A percentile compares a stretch with the other conserved stretches of the same genome.
phyloP scores from a whole-genome alignment of 495 filamentous ascomycete species.

The Hapsidospora chrysogenum region DNA sequence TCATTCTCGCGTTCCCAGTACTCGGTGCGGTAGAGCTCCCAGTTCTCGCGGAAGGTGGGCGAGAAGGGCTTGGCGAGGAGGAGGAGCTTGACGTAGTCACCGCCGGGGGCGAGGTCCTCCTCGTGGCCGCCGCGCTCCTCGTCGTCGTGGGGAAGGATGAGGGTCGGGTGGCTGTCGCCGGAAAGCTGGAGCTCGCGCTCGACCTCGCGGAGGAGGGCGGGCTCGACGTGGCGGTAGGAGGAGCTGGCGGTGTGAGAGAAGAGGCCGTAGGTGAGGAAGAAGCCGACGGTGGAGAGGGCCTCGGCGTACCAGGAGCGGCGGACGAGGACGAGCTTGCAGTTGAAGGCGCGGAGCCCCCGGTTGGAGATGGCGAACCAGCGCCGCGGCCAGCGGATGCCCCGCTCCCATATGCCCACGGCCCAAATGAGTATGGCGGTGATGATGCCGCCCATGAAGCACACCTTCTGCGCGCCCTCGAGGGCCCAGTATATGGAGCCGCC shows the following conservation, averaged over 20 bases:
- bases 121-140: constrained; percentile 43
- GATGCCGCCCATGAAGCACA: constrained; percentile 73
- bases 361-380: constrained; percentile 81
- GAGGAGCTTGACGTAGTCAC: constrained; percentile 79
- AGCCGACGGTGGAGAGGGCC: constrained; percentile 46
- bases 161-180: constrained; percentile 19
- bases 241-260: constrained; percentile 44
- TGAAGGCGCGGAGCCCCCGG: constrained; percentile 76
- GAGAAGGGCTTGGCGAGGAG: constrained; percentile 90
- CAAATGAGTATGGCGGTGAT: constrained; percentile 73
- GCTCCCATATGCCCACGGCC: constrained; percentile 89
- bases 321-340: constrained; percentile 85
- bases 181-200: constrained; percentile 27
- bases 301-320: constrained; percentile 73
- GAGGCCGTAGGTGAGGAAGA: constrained; percentile 60
- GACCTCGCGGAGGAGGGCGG: constrained; percentile 30
- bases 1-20: constrained; percentile 98
- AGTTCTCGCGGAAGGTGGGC: constrained; percentile 88
- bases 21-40: constrained; percentile 82
- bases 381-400: constrained; percentile 85
- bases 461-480: constrained; percentile 71
- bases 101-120: constrained; percentile 77
- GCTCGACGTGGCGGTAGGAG: constrained; percentile 53
- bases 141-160: constrained; percentile 23
- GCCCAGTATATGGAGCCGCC: constrained; percentile 95